Evolutionary conservation across 2,329 filamentous ascomycete genomes (phyloP), one percentile per base, ranked within the genome.

Genomic region (Chaetomium sp.): DNA sequence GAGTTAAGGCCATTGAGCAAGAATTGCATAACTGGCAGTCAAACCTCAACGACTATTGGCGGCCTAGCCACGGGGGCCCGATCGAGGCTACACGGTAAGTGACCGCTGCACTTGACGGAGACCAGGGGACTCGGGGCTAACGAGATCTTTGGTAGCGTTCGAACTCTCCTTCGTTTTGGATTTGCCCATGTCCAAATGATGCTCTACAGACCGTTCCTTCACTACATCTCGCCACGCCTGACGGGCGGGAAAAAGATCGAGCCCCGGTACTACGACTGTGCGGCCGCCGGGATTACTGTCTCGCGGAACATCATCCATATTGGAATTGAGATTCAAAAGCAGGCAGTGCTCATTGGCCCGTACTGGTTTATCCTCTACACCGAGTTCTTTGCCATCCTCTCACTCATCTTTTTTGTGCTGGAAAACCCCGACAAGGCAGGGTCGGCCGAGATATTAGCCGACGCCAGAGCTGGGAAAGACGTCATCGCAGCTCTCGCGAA

Each of bases 171-270:
- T 19, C 80, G 88, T 38, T 86, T 94, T 70, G 82, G 85, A n/a
- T 92, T 88, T 67, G 87, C 87, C 2, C 88, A 92, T 65, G 87
- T 91, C 5, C 89, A 92, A 66, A 85, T 94, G 69, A 84, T 94
- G 66, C 74, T 94, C 1, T 94, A 94, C 65, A 78, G 89, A 14
- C 89, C 89, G 0, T 94, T 94, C 68, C 73, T 94, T 10, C 89
- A 94, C 67, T 94, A 92, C 62, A 84, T 90, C 12, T 90, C 88
- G 6, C 83, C 84, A 8, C 77, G 81, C 44, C 72, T 82, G 2
- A 78, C 76, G 49, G 74, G 76, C 51, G 76, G 76, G 8, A 81
- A 76, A 60, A 74, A 75, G 47, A 75, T 88, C n/a, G 88, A 91
- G 63, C 85, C 90, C 62, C 78, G 88, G 52, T 88, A 87, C 1